Base-by-base conservation (phyloP, 176 grass and related monocot genomes). In the Musa troglodytarum region DNA sequence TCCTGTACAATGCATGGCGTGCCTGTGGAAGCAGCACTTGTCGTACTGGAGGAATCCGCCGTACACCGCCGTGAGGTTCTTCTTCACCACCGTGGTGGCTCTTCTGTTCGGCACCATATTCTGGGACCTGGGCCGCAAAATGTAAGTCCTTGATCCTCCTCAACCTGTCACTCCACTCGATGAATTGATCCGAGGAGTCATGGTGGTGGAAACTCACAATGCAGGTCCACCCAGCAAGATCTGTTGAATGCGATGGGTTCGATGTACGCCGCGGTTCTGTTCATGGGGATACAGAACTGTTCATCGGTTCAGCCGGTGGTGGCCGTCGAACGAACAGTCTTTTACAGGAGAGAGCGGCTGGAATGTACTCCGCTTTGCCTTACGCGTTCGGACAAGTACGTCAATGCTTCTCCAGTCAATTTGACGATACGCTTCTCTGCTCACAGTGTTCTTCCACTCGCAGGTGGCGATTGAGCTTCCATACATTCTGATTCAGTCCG, bases 41-140 rank as follows among this genome's bases (percentile, higher is more conserved):
- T 96, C 92, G 68, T 96, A 92, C 55, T 96, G 92, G 92, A 89
- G 92, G 87, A 96, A 96, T 77, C 92, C 92, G 76, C 89, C 92
- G 65, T 92, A 96, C 67, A 96, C 86, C 28, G 87, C 83, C 50
- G 87, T 96, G 71, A 88, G 90, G 51, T 87, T 89, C 79, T 85
- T 96, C 78, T 96, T 89, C 65, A 92, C 92, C n/a, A 83, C 74
- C 49, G 8, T 85, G 11, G 89, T 89, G 15, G 92, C 89, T 2
- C 76, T 96, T 75, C 50, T 92, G 62, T 96, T 96, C 80, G 92
- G 92, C 43, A 89, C 89, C 49, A 91, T 96, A 77, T 96, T 96
- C 77, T 96, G 92, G 92, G 86, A 77, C 49, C 71, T 91, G 22
- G 92, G 92, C 58, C 55, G 67, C 65, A 96, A 85, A 81, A 88